Conservation (phyloP, 495 filamentous ascomycete genomes). For the Chaetomium tenue region DNA sequence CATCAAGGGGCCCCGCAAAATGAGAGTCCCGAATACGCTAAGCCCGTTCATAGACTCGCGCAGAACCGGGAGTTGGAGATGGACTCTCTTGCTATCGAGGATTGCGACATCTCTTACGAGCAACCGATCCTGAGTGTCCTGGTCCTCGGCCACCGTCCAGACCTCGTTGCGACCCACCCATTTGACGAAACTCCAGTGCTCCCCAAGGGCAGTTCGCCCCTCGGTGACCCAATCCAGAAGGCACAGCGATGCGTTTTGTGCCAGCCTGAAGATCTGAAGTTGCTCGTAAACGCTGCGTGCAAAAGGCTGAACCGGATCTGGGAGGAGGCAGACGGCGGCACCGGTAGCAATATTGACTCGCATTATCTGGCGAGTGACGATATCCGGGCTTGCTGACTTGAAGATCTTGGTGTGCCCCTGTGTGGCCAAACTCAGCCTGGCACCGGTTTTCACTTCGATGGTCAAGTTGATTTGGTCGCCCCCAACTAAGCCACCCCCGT, state of each 20-base stretch:
- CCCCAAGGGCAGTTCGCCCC: slow-evolving; percentile 81
- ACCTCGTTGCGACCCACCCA: slow-evolving; percentile 88
- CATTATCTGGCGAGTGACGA: slow-evolving; percentile 67
- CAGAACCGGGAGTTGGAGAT: slow-evolving; percentile 43
- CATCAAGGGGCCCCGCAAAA: slow-evolving; percentile 74
- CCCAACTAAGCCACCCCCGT: slow-evolving; percentile 88
- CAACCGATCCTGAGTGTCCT: slow-evolving; percentile 52
- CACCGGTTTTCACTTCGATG: slow-evolving; percentile 60
- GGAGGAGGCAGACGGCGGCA: slow-evolving; percentile 82
- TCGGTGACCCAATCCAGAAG: slow-evolving; percentile 90
- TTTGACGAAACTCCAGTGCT: slow-evolving; percentile 75
- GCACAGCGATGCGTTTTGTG: slow-evolving; percentile 61
- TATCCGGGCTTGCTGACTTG: slow-evolving; percentile 59
- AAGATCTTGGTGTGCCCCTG: slow-evolving; percentile 97
- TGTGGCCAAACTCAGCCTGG: slow-evolving; percentile 79
- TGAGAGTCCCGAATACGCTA: slow-evolving; percentile 75
- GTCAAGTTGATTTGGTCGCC: slow-evolving; percentile 76
- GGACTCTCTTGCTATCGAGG: slow-evolving; percentile 55
- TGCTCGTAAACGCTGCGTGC: slow-evolving; percentile 77
- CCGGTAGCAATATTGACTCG: slow-evolving; percentile 58
- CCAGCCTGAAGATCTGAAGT: slow-evolving; percentile 69
- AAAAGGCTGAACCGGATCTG: slow-evolving; percentile 91
- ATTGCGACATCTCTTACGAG: slow-evolving; percentile 80
- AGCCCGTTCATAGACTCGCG: slow-evolving; percentile 61
- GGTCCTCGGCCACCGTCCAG: slow-evolving; percentile 49